Base-by-base conservation (phyloP, 2,329 filamentous ascomycete genomes). In the Calonectria pteridis region DNA sequence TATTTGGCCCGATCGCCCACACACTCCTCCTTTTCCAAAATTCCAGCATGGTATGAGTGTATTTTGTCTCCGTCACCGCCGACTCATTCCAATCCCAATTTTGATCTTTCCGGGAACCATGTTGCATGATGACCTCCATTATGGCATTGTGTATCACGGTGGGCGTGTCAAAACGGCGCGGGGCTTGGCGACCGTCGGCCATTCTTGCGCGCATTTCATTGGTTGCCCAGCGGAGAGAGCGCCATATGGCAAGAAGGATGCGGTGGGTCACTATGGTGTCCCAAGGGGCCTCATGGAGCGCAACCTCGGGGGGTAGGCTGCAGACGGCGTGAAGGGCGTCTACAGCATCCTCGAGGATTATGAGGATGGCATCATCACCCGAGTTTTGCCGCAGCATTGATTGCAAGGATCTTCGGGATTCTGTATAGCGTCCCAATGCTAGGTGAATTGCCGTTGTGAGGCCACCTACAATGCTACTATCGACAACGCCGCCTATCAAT, bases 401-500 rank as follows among this genome's bases (percentile, higher is more conserved):
- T 23, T 80, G 73, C 16, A 77, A 53, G n/a, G 81, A 82, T 67
- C 82, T 76, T 35, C 82, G 75, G 10, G 78, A 74, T 6, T 80
- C 78, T 3, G 81, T 73, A 53, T 81, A 78, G 9, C 75, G 75
- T 2, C 80, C 81, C 33, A 80, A 59, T 0, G 77, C 80, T 14
- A 83, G 72, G 58, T 84, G 82, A 3, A 79, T 82, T 1, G 81
- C 77, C 10, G 81, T 77, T 51, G 82, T 82, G n/a, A 84, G 72
- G 2, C 82, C 82, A 10, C 81, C 82, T 0, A 80, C 74, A 1
- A 83, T 71, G 23, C 77, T 83, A 35, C 78, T 82, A 16, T 84
- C 82, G 11, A 84, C 81, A 26, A 84, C 82, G 2, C 83, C 83
- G 10, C 80, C 81, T n/a, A 84, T 81, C 6, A 84, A 69, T 0